Base-by-base conservation (phyloP, 75 land plant species). In the Cupressus sempervirens region DNA sequence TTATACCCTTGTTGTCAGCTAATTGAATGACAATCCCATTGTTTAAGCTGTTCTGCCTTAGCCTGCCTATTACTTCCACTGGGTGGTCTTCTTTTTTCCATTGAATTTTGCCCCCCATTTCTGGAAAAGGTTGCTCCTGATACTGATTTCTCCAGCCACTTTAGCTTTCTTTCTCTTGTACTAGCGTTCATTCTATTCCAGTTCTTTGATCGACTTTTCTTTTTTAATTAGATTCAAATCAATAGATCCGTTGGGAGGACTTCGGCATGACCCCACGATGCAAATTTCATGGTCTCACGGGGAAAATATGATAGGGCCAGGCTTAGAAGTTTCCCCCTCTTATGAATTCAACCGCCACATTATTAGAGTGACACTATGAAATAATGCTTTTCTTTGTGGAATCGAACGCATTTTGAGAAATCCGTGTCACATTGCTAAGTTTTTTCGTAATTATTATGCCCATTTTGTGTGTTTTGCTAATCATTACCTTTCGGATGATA, bases 21-120 rank as follows among this genome's bases (percentile, higher is more conserved):
- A 87, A 85, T 9, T 68, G 82, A 67, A 89, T 87, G 30, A 86
- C 85, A 2, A 76, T 30, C 76, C 76, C 87, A 36, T 68, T 26
- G 43, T 86, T 80, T n/a, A 73, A 65, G 11, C 38, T 36, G 35
- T 84, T 86, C 10, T 82, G 83, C 36, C 91, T 85, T 35, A 90
- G 86, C 7, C 91, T 87, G 9, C 88, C 91, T 65, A 90, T 82
- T 18, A 89, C 91, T 56, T 90, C 91, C 30, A 90, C 91, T 3
- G 91, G 91, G 50, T 88, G 91, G 7, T 87, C 86, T 52, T 79
- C 81, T 79, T 79, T 79, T 45, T 45, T 79, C 81, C 46, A 79
- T 79, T 43, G 81, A 79, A 45, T 45, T 79, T 40, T 43, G 32
- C 30, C 81, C 46, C 81, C 81, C 81, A 79, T 79, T 79, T 48